These are phyloP conservation scores for Citrus trifoliata DNA, from an alignment of 345 rosid genomes.

Conservation along the genomic window DNA sequence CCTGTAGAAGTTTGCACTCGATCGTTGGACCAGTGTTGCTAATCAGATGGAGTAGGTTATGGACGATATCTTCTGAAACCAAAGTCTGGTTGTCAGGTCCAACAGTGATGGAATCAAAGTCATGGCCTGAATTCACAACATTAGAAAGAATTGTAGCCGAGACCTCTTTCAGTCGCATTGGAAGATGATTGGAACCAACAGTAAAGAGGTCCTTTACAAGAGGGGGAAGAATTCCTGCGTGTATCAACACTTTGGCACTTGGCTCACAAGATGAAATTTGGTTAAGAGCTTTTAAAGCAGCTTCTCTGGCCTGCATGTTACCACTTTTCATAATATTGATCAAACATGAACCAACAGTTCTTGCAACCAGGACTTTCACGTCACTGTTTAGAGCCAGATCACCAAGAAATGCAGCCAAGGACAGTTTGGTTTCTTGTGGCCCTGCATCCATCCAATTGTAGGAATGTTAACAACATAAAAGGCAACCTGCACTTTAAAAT, in stretches of 20 bases:
- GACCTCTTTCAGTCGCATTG: constrained; percentile 87
- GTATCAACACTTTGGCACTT: constrained; percentile 77
- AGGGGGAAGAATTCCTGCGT: constrained; percentile 82
- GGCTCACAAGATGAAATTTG: constrained; percentile 75
- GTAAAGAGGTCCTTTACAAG: constrained; percentile 81
- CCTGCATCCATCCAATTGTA: constrained; percentile 53
- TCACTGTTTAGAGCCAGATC: constrained; percentile 81
- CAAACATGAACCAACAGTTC: constrained; percentile 70
- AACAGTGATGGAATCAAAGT: constrained; percentile 62
- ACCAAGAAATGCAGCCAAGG: constrained; percentile 89
- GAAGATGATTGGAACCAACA: constrained; percentile 71
- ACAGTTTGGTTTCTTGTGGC: constrained; percentile 65
- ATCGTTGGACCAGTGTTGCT: constrained; percentile 98
- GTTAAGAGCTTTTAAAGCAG: constrained; percentile 80
- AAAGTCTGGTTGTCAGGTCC: constrained; percentile 75
- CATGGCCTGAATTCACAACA: constrained; percentile 72
- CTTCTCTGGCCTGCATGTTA: constrained; percentile 67
- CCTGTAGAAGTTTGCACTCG: constrained; percentile 88
- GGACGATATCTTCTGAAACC: constrained; percentile 77
- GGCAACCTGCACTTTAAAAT: neutral
- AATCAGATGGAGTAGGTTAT: constrained; percentile 75
- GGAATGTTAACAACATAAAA: constrained; percentile 17
- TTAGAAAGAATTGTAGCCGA: constrained; percentile 92
- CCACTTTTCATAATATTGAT: constrained; percentile 77
- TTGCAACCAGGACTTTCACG: constrained; percentile 72